phyloP scores from a whole-genome alignment of 1,284 basidiomycete species.

The Volvariella surrecta region DNA sequence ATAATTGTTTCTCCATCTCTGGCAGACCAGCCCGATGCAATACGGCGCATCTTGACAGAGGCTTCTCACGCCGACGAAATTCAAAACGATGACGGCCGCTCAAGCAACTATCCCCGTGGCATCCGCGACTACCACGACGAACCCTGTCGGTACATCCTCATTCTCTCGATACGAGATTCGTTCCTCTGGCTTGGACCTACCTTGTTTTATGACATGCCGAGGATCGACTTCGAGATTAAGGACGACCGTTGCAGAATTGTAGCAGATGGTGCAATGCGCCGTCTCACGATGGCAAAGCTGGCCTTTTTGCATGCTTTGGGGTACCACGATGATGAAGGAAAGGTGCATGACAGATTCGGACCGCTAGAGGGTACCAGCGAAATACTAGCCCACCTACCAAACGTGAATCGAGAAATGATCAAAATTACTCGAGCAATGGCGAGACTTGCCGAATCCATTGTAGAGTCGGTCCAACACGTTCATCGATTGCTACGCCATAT shows the following conservation, averaged over 20 bases:
- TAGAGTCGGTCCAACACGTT: constrained; percentile 84
- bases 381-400: constrained; percentile 87
- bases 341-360: constrained; percentile 12
- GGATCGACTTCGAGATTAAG: constrained; percentile 70
- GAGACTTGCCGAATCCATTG: constrained; percentile 87
- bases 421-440: constrained; percentile 89
- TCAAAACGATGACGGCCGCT: constrained; percentile 40
- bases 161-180: constrained; percentile 79
- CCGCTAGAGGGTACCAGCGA: constrained; percentile 49
- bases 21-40: constrained; percentile 74
- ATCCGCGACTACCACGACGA: constrained; percentile 43
- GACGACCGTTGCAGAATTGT: constrained; percentile 81
- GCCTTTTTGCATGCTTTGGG: constrained; percentile 66
- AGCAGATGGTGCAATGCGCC: constrained; percentile 79
- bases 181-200: constrained; percentile 97
- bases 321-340: constrained; percentile 51
- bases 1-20: constrained; percentile 84
- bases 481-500: constrained; percentile 57
- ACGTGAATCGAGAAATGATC: constrained; percentile 83
- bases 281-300: constrained; percentile 74
- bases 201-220: constrained; percentile 61
- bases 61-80: constrained; percentile 72
- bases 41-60: constrained; percentile 77
- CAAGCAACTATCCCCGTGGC: constrained; percentile 31
- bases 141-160: constrained; percentile 67